Evolutionary conservation across 148 eudicot species (phyloP).

Genomic region (Persicaria maculosa): DNA sequence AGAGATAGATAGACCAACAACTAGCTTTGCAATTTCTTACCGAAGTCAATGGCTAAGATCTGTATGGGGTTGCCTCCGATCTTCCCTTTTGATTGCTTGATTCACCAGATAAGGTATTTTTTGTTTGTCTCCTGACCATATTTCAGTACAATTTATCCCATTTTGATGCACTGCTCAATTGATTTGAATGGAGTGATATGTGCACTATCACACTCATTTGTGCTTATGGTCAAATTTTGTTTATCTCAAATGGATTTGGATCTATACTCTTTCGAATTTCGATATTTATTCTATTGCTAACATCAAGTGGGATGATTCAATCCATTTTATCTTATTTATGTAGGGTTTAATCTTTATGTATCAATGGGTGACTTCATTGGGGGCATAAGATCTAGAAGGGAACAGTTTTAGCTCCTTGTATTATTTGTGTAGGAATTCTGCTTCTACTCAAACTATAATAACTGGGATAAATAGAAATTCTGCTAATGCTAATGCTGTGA

Average conservation of each 20-base stretch:
- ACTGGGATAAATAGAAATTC: too few species aligned
- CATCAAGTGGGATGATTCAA: neutral
- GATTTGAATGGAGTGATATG: slow-evolving; percentile 1
- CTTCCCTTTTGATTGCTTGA: slow-evolving; percentile 19
- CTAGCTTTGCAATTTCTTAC: too few species aligned
- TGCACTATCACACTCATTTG: neutral
- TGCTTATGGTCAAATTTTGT: too few species aligned
- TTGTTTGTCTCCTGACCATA: neutral
- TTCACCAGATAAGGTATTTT: slow-evolving; percentile 21
- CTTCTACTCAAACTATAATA: too few species aligned
- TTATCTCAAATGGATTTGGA: neutral
- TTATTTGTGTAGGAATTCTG: too few species aligned
- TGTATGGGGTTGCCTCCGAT: too few species aligned
- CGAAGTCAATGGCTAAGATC: too few species aligned
- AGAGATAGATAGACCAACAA: too few species aligned
- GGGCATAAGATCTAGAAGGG: too few species aligned
- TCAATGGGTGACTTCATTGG: too few species aligned
- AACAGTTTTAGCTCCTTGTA: too few species aligned
- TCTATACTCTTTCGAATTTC: neutral
- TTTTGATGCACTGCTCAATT: slow-evolving; percentile 7
- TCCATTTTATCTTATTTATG: neutral
- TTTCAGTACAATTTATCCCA: slow-evolving; percentile 10
- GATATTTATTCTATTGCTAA: slow-evolving; percentile 7
- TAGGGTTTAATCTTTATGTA: neutral
- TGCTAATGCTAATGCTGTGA: too few species aligned